phyloP scores from a whole-genome alignment of 2,329 filamentous ascomycete species.

The Bipolaris bicolor region DNA sequence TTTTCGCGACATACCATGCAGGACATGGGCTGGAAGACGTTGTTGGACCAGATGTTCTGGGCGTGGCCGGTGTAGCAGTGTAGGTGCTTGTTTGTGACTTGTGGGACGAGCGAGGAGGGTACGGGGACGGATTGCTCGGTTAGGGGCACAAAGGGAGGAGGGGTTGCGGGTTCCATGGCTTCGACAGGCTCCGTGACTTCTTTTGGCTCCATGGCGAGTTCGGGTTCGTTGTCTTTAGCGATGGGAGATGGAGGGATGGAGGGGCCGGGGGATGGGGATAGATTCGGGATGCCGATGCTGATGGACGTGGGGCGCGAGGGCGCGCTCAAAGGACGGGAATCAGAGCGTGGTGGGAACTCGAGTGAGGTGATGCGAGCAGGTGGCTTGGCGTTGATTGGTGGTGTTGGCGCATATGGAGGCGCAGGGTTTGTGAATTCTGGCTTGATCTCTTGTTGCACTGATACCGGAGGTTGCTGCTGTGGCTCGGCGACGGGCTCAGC shows the following conservation, averaged over 20 bases:
- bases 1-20: slow-evolving; percentile 46
- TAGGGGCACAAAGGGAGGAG: slow-evolving; percentile 27
- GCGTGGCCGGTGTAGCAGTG: slow-evolving; percentile 43
- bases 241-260: slow-evolving; percentile 11
- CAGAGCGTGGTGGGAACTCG: slow-evolving; percentile 12
- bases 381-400: slow-evolving; percentile 7
- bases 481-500: slow-evolving; percentile 1
- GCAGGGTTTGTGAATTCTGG: slow-evolving; percentile 1
- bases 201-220: neutral
- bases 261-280: slow-evolving; percentile 14
- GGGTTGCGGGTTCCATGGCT: slow-evolving; percentile 3
- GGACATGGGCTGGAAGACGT: slow-evolving; percentile 41
- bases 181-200: neutral
- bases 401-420: slow-evolving; percentile 6
- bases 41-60: slow-evolving; percentile 37
- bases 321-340: slow-evolving; percentile 4
- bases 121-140: slow-evolving; percentile 27
- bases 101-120: slow-evolving; percentile 25
- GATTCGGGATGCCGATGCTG: neutral
- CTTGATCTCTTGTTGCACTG: neutral
- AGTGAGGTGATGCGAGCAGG: slow-evolving; percentile 18
- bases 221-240: neutral
- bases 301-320: slow-evolving; percentile 5
- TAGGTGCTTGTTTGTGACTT: slow-evolving; percentile 39
- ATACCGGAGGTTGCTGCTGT: slow-evolving; percentile 5